A percentile compares a stretch with the other conserved stretches of the same genome.
phyloP scores from a whole-genome alignment of 2,329 filamentous ascomycete genomes.

The Pezicula neosporulosa region DNA sequence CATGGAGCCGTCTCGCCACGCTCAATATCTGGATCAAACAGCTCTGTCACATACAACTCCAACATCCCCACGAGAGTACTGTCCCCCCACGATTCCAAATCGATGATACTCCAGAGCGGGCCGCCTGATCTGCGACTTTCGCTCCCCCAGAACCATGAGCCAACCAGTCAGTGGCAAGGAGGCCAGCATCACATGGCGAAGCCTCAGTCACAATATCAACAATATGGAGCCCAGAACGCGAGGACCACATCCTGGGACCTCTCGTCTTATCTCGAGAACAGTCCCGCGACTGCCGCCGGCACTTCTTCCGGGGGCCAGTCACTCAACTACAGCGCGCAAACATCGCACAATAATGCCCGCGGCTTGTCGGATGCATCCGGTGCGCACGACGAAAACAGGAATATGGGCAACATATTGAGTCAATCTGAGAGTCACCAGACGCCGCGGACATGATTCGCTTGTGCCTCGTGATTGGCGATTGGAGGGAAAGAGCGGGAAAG shows the following conservation, averaged over 20 bases:
- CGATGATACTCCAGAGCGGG: constrained; percentile 19
- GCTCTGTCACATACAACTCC: constrained; percentile 19
- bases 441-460: constrained; percentile 20
- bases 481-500: constrained; percentile 4
- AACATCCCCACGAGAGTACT: constrained; percentile 21
- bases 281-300: constrained; percentile 22
- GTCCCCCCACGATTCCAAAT: constrained; percentile 24
- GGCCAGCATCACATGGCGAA: constrained; percentile 24
- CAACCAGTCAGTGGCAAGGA: constrained; percentile 21
- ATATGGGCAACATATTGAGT: constrained; percentile 16
- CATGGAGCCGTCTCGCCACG: constrained; percentile 27
- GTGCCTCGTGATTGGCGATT: constrained; percentile 15
- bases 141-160: constrained; percentile 21
- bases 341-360: constrained; percentile 5
- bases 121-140: constrained; percentile 25
- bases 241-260: constrained; percentile 28
- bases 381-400: constrained; percentile 19
- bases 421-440: constrained; percentile 27
- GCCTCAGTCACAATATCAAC: constrained; percentile 19
- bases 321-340: constrained; percentile 16
- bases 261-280: constrained; percentile 26
- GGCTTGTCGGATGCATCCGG: constrained; percentile 18
- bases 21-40: constrained; percentile 25
- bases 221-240: constrained; percentile 13
- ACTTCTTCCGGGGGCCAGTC: constrained; percentile 14